A percentile compares a stretch with the other conserved stretches of the same genome.
Conservation (phyloP, 1,139 yeast genomes). For the Saccharomyces pastorianus region DNA sequence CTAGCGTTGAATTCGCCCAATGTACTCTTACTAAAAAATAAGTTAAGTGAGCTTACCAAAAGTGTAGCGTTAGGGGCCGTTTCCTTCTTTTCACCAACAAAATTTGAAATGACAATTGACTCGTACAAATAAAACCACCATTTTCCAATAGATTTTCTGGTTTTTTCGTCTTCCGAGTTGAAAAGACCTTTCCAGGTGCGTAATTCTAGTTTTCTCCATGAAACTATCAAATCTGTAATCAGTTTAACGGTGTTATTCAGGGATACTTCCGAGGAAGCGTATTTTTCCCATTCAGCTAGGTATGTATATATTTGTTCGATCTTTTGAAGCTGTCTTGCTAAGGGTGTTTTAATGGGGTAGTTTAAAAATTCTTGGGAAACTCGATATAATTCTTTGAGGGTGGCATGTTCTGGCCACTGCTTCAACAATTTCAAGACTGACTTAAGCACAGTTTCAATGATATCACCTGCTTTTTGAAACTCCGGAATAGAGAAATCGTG, state of each 20-base stretch:
- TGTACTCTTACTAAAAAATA: constrained; percentile 68
- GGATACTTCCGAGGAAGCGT: constrained; percentile 74
- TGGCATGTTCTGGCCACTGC: constrained; percentile 95
- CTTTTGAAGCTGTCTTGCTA: constrained; percentile 71
- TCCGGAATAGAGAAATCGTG: constrained; percentile 57
- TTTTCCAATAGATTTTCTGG: constrained; percentile 51
- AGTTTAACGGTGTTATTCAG: constrained; percentile 47
- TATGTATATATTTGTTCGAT: constrained; percentile 79
- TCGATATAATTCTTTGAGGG: constrained; percentile 57
- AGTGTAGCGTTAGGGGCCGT: constrained; percentile 32
- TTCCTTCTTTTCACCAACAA: constrained; percentile 25
- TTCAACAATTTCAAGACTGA: constrained; percentile 44
- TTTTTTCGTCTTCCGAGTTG: constrained; percentile 49
- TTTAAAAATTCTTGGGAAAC: constrained; percentile 61
- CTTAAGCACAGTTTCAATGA: constrained; percentile 43
- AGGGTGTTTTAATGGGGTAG: constrained; percentile 59
- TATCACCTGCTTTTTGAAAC: constrained; percentile 47
- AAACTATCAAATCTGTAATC: constrained; percentile 61
- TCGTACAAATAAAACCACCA: constrained; percentile 95
- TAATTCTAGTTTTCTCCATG: constrained; percentile 86
- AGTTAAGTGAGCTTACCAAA: constrained; percentile 60
- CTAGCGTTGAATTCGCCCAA: constrained; percentile 64
- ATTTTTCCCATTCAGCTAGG: constrained; percentile 88
- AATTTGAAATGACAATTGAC: constrained; percentile 39
- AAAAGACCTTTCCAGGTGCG: constrained; percentile 79